Base-by-base conservation (phyloP, 2,329 filamentous ascomycete species). In the Colletotrichum viniferum region DNA sequence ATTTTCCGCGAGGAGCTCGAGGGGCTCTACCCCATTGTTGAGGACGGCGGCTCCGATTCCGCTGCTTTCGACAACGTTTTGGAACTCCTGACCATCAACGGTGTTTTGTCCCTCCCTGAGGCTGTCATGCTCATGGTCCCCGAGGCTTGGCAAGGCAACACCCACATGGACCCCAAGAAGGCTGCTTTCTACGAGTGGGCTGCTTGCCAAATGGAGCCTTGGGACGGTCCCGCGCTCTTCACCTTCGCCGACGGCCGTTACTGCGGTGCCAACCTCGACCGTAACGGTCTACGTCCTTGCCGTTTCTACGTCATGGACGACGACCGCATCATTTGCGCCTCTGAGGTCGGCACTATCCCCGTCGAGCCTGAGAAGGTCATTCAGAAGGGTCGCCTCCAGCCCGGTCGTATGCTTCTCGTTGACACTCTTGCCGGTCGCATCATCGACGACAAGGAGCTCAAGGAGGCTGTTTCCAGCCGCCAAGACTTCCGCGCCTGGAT, bases 121-220 rank as follows among this genome's bases (percentile, higher is more conserved):
- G 96, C 96, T 66, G 95, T 98, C 80, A 98, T 98, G 96, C 91
- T 98, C 80, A 98, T 98, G 96, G 95, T 98, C 65, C 96, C 96
- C 26, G 96, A 98, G 86, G 96, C 96, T 76, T 98, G 96, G 96
- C 96, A 98, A 86, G 96, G 96, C 77, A 98, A 98, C 85, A 88
- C 92, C 48, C 89, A 92, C 76, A 98, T 98, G 94, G 96, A 98
- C 81, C 95, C 96, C 72, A 94, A 95, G 82, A 98, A 98, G 88
- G 95, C 96, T 74, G 96, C 96, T 67, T 98, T 98, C 87, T 98
- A 98, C 86, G 96, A 98, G 85, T 98, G 96, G 96, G 96, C 96
- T 81, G 96, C 96, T 79, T 98, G 96, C 85, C 94, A 98, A 89
- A 98, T 98, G 96, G 96, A 98, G 88, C 96, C 96, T 18, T 98